Percentiles rank a stretch among this genome's conserved stretches.
phyloP scores from a whole-genome alignment of 108 stramenopile species.

The Cyclotella baltica region DNA sequence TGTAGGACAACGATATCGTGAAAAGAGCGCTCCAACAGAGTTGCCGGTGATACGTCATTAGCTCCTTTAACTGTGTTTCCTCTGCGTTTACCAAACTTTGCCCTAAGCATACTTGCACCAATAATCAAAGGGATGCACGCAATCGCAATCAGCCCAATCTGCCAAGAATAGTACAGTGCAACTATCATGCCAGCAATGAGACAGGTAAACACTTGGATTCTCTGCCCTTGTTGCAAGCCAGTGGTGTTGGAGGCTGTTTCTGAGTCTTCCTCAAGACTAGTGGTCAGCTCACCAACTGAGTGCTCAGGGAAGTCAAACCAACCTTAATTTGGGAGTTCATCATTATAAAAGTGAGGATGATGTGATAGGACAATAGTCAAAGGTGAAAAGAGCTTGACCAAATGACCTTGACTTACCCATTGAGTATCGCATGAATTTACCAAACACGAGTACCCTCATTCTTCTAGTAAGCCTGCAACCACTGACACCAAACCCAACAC shows the following conservation, averaged over 20 bases:
- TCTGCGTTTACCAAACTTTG: conserved; percentile 26
- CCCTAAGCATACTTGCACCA: conserved; percentile 20
- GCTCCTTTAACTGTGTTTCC: not conserved
- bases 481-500: conserved; percentile 37
- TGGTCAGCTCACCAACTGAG: conserved; percentile 43
- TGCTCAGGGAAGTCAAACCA: conserved; percentile 49
- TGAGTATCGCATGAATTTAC: conserved; percentile 34
- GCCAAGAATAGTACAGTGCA: conserved; percentile 31
- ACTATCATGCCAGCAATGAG: conserved; percentile 35
- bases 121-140: conserved; percentile 45
- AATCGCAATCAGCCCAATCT: conserved; percentile 50
- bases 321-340: not conserved
- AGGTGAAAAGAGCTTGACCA: not conserved
- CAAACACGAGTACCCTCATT: conserved; percentile 38
- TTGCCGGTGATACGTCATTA: conserved; percentile 21
- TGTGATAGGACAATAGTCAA: not conserved
- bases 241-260: conserved; percentile 38
- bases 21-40: conserved; percentile 36
- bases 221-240: conserved; percentile 39
- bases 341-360: not conserved
- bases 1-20: conserved; percentile 47
- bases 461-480: conserved; percentile 30
- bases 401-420: conserved; percentile 11
- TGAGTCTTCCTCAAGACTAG: conserved; percentile 35
- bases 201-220: conserved; percentile 38